Evolutionary conservation across 805 yeast genomes (phyloP), one percentile per base, ranked within the genome.

Genomic region (Barnettozyma salicaria): DNA sequence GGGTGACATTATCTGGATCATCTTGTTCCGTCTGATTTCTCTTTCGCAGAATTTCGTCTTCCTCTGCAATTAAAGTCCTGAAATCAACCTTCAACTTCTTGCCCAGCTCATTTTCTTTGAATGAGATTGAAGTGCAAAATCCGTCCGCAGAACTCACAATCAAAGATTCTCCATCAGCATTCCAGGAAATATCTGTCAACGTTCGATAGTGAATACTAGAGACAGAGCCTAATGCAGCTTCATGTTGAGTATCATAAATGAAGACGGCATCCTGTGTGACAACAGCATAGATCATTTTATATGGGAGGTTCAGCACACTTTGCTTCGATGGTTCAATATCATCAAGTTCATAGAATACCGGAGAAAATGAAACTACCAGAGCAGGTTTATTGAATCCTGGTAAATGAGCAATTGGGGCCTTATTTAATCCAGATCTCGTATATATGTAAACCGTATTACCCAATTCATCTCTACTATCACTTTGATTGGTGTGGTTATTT

Each of bases 141-240:
- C 97, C 97, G 58, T 92, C 98, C 0, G 95, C 83, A 0, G 96
- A 84, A 6, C 95, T 78, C 18, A 84, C 67, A 48, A 90, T 65
- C 13, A 92, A 59, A 11, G 73, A 62, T 12, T 60, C 59, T 0
- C 97, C 98, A 57, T 85, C 88, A 5, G 63, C 59, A 17, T 84
- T 71, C 98, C 98, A 92, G 7, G 80, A 62, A 32, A 90, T 53
- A 56, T 92, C 98, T 0, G 98, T 89, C 23, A 92, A 70, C 1
- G 92, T 76, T 3, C 94, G 79, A 52, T 89, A 89, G 55, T 92
- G 98, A 34, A 92, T 65, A 50, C 87, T 87, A 0, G 84, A 71
- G 3, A 81, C 80, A 11, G 74, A 63, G 5, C 89, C 92, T 17
- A 92, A 51, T 3, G 97, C 95, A 39, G 68, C 59, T 19, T 67